Evolutionary conservation across 2,329 filamentous ascomycete genomes (phyloP).

Genomic region (Fusarium dimerum): DNA sequence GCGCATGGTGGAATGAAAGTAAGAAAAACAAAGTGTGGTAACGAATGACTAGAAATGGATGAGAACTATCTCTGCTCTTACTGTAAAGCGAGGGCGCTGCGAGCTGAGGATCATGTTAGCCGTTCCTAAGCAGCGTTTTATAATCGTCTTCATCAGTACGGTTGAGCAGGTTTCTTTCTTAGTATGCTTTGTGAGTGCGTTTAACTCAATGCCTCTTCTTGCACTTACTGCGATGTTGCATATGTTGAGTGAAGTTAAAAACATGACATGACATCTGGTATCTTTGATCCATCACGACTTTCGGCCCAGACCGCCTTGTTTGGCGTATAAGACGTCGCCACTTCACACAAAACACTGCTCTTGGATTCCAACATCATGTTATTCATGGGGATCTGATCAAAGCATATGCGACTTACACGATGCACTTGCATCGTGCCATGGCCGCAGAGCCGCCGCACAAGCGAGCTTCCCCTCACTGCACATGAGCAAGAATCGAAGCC

Average conservation of each 20-base stretch:
- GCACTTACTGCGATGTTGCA: not conserved
- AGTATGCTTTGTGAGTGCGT: too few relatives aligned
- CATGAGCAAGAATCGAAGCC: too few relatives aligned
- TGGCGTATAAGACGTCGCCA: not conserved
- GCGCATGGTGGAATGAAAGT: conserved; percentile 20
- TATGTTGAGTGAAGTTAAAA: conserved; percentile 9
- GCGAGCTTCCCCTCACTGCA: too few relatives aligned
- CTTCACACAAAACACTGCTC: not conserved
- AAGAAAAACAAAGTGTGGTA: conserved; percentile 4
- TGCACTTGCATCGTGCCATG: too few relatives aligned
- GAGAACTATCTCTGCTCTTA: conserved; percentile 6
- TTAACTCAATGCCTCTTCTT: too few relatives aligned
- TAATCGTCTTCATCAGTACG: conserved; percentile 5
- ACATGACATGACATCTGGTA: too few relatives aligned
- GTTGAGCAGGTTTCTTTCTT: too few relatives aligned
- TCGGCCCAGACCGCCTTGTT: not conserved
- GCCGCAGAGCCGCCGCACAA: too few relatives aligned
- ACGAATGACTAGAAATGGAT: conserved; percentile 9
- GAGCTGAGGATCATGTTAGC: not conserved
- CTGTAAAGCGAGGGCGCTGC: conserved; percentile 9
- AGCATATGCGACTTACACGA: too few relatives aligned
- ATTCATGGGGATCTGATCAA: too few relatives aligned
- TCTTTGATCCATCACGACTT: not conserved
- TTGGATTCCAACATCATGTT: too few relatives aligned
- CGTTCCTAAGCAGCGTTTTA: conserved; percentile 12